Evolutionary conservation across 140 eudicot species (phyloP), one percentile per base, ranked within the genome.

Genomic region (Ambrosia hybrid): DNA sequence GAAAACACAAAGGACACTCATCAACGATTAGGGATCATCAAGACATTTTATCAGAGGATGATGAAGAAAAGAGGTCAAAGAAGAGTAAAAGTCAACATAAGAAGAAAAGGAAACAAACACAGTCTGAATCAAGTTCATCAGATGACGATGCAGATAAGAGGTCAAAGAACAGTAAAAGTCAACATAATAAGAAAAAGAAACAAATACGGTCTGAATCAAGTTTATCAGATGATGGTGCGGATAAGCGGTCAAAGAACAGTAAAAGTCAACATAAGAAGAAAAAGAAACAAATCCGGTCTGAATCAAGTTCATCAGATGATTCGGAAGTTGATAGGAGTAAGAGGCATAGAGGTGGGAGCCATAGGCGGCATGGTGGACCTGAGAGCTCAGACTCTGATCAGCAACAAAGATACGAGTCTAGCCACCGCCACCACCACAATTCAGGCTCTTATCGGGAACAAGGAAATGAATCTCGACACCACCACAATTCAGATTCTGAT

Each of bases 131-230:
- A 71, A 82, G 89, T 76, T 80, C 85, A 71, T 79, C 91, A 1
- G 85, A 83, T 6, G 82, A 82, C 63, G 86, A 80, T 57, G 71
- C 49, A 5, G 66, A 45, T 68, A 86, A 76, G 70, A 77, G 77
- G 79, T 70, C 76, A 69, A 85, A 85, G 85, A 86, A 77, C 68
- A 82, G 65, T 76, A 87, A 83, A 73, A 78, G 74, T 67, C 65
- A 43, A 66, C 71, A 72, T 21, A 65, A 64, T 74, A 89, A 67
- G 82, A 89, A 55, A 70, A 83, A 65, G 82, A 78, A 71, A 56
- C 72, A 30, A 61, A 65, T 71, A 61, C 57, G 76, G 65, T 15
- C 77, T 15, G 84, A 78, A 62, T 69, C 84, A 71, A 82, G 89
- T 76, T 80, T 83, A 71, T 79, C 91, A 1, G 85, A 83, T 6